These are phyloP conservation scores for Beta vulgaris DNA, from an alignment of 148 eudicot species.

Conservation along the genomic window DNA sequence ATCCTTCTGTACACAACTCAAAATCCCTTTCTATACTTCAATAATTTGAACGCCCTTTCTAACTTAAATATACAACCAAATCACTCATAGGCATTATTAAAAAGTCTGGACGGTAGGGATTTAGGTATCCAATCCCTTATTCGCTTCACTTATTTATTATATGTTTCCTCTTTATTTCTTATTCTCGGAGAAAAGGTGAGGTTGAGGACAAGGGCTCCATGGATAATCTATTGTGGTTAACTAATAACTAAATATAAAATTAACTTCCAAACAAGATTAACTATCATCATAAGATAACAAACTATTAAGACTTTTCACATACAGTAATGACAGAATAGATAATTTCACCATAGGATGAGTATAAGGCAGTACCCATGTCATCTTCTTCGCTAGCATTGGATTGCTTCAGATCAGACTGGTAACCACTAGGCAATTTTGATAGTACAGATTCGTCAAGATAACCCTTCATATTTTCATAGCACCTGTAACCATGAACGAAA, in stretches of 20 bases:
- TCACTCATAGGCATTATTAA: too few relatives aligned
- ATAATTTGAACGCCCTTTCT: too few relatives aligned
- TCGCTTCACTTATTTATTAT: too few relatives aligned
- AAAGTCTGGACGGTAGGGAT: too few relatives aligned
- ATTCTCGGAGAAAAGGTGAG: too few relatives aligned
- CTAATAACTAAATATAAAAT: not conserved
- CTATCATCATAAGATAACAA: not conserved
- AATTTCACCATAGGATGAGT: not conserved
- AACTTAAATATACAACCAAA: too few relatives aligned
- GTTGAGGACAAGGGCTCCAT: not conserved
- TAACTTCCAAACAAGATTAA: not conserved
- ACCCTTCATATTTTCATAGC: constrained; percentile 49
- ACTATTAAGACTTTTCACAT: not conserved
- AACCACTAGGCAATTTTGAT: constrained; percentile 69
- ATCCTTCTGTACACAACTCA: too few relatives aligned
- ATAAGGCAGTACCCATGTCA: constrained; percentile 75
- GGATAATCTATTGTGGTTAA: not conserved
- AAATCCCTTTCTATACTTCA: too few relatives aligned
- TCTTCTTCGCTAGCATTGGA: constrained; percentile 86
- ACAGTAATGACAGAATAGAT: not conserved
- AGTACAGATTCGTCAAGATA: constrained; percentile 70
- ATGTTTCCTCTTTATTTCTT: not conserved
- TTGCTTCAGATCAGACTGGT: constrained; percentile 85
- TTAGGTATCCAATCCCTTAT: too few relatives aligned
- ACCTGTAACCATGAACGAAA: constrained; percentile 38